Base-by-base conservation (phyloP, 169 alveolate species). In the Theileria luwenshuni region DNA sequence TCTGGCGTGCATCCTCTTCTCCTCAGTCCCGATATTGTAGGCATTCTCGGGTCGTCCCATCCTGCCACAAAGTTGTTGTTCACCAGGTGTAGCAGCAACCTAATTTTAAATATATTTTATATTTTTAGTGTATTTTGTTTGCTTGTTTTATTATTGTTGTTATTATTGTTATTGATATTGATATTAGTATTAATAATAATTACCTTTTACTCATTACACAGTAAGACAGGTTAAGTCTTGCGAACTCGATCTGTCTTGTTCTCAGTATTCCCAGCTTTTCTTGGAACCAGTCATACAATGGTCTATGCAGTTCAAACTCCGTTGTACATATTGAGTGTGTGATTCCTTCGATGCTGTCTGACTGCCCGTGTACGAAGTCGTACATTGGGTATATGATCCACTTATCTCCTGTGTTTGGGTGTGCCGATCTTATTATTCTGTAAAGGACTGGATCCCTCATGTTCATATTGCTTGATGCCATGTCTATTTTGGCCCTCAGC, bases 11-110 rank as follows among this genome's bases (percentile, higher is more conserved):
- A 95, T 0, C 99, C 99, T 71, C 99, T 93, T 43, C 99, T 89
- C 51, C 97, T 92, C 62, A 98, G 85, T 28, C 99, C 99, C 23
- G 98, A 90, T 15, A 98, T 87, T n/a, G 99, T 97, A 13, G 98
- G 98, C 94, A 98, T 90, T 59, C 99, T 90, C 10, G 99, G 99
- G 83, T 98, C 99, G 74, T 97, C 99, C 99, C 99, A 98, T 21
- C 99, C 99, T 6, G 90, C 81, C 23, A 97, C 99, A 32, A 85
- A 45, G 45, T 93, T 93, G 32, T 90, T 94, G 43, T 93, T 91
- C 2, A 98, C 99, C 52, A 98, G 76, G 30, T 95, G 90, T 21
- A 95, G 86, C 33, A 98, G 91, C 85, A 79, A 35, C 45, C 75
- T 96, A 96, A 28, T n/a, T n/a, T n/a, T n/a, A n/a, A n/a, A n/a